Percentiles rank a stretch among this genome's conserved stretches.
phyloP scores from a whole-genome alignment of 208 protist species.

The Wallacemonas rigidus region DNA sequence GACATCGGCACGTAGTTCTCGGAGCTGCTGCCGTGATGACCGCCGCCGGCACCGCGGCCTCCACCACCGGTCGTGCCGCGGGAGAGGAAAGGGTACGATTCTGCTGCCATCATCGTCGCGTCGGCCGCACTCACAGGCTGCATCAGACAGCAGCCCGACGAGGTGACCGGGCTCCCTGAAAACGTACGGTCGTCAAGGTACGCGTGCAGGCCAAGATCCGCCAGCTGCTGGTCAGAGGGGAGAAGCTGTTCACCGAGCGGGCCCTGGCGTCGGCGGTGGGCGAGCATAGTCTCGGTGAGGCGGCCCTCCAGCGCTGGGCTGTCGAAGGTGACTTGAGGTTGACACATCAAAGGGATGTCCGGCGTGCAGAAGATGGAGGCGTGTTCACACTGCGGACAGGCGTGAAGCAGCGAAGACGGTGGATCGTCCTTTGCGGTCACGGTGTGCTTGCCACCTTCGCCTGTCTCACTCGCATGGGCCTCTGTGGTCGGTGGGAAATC shows the following conservation, averaged over 20 bases:
- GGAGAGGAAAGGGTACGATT: too few relatives aligned
- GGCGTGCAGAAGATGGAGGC: constrained; percentile 72
- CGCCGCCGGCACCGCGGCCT: too few relatives aligned
- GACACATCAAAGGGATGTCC: constrained; percentile 55
- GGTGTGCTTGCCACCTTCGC: background rate
- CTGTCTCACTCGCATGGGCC: background rate
- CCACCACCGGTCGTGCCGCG: too few relatives aligned
- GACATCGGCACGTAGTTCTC: too few relatives aligned
- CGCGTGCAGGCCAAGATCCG: background rate
- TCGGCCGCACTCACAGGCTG: too few relatives aligned
- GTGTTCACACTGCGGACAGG: constrained; percentile 41
- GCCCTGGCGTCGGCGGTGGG: constrained; percentile 17
- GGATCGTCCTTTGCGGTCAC: background rate
- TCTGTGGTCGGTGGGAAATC: background rate
- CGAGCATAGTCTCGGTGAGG: constrained; percentile 27
- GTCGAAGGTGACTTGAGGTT: constrained; percentile 65
- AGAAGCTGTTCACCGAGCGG: constrained; percentile 42
- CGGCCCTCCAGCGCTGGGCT: background rate
- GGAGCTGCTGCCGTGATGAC: too few relatives aligned
- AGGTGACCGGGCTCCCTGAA: too few relatives aligned
- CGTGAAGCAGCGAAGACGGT: constrained; percentile 24
- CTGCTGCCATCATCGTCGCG: too few relatives aligned
- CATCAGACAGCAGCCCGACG: too few relatives aligned
- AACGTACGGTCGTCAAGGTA: background rate
- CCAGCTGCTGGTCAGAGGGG: constrained; percentile 15